These are phyloP conservation scores for Myxozyma kluyveri DNA, from an alignment of 805 yeast genomes.

Conservation along the genomic window DNA sequence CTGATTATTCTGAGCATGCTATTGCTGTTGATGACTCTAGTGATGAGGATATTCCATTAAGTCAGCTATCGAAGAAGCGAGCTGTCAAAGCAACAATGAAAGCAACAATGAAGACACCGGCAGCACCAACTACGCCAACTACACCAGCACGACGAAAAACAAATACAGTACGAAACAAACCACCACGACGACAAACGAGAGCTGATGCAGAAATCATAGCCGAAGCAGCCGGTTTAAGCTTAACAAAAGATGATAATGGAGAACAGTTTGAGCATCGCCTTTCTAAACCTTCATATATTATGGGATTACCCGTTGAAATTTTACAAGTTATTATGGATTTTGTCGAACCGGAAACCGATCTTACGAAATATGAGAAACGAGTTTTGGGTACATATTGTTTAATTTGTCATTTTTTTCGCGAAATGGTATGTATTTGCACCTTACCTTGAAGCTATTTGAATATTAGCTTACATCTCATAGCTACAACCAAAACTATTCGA, in stretches of 20 bases:
- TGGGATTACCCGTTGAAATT: constrained; percentile 8
- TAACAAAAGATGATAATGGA: neutral
- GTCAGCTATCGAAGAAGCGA: neutral
- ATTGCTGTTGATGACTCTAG: constrained; percentile 4
- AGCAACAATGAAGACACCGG: neutral
- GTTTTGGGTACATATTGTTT: constrained; percentile 9
- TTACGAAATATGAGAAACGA: constrained; percentile 14
- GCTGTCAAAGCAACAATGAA: neutral
- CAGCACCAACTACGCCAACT: neutral
- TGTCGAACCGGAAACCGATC: constrained; percentile 8
- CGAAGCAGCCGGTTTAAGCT: neutral
- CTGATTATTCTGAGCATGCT: neutral
- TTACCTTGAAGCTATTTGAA: neutral
- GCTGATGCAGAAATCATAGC: too few relatives aligned
- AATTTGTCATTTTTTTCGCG: constrained; percentile 15
- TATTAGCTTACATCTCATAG: neutral
- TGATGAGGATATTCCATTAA: neutral
- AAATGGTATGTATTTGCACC: constrained; percentile 10
- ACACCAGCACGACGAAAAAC: neutral
- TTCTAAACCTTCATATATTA: constrained; percentile 1
- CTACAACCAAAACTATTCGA: constrained; percentile 23
- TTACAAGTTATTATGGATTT: constrained; percentile 9
- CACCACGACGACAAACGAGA: too few relatives aligned
- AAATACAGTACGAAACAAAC: neutral
- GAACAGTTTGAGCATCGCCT: neutral